phyloP scores from a whole-genome alignment of 2,329 filamentous ascomycete genomes.

The Neocatenulostroma microsporum region DNA sequence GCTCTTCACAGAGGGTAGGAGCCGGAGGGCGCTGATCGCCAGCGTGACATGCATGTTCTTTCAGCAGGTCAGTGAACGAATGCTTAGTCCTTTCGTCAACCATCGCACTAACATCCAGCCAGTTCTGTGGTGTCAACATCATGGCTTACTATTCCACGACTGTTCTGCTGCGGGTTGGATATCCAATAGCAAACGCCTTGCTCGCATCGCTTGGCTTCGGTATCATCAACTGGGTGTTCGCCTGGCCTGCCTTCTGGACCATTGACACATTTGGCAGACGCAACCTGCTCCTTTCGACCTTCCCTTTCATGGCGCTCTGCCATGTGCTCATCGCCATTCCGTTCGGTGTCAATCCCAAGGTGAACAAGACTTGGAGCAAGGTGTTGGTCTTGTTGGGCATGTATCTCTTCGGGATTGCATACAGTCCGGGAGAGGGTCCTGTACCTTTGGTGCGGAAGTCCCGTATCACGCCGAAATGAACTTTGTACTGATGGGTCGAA shows the following conservation, averaged over 20 bases:
- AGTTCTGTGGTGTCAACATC: conserved; percentile 26
- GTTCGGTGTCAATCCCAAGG: too few species aligned
- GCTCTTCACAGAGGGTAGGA: too few species aligned
- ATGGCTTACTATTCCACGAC: conserved; percentile 27
- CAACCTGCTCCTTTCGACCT: conserved; percentile 42
- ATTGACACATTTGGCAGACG: conserved; percentile 46
- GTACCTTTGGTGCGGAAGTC: too few species aligned
- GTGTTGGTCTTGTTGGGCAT: conserved; percentile 45
- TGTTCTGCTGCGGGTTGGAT: conserved; percentile 26
- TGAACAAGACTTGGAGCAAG: too few species aligned
- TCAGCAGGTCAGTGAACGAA: too few species aligned
- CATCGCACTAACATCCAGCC: too few species aligned
- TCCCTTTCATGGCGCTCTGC: conserved; percentile 45
- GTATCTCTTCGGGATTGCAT: conserved; percentile 44
- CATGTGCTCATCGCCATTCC: too few species aligned
- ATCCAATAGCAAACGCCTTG: conserved; percentile 38
- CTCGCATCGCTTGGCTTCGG: conserved; percentile 39
- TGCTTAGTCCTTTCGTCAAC: too few species aligned
- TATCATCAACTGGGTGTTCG: conserved; percentile 38
- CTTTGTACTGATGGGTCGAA: too few species aligned
- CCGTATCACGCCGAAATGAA: too few species aligned
- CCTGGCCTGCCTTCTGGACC: conserved; percentile 29
- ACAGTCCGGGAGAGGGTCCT: conserved; percentile 39
- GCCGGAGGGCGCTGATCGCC: too few species aligned
- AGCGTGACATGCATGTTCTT: too few species aligned